Conservation (phyloP, 139 green algal genomes). For the Bryopsis sp. region DNA sequence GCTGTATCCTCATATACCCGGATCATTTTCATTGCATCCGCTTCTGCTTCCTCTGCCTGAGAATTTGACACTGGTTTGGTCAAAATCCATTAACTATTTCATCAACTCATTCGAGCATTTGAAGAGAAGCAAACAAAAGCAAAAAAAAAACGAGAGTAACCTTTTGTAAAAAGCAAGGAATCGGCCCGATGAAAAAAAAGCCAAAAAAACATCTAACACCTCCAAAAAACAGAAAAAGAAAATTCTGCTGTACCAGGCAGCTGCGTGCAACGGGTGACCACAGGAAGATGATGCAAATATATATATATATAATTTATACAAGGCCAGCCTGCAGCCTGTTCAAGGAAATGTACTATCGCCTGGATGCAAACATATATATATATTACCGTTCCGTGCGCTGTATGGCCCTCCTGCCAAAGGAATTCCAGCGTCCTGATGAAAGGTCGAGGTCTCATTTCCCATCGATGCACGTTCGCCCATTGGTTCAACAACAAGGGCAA, state of each 20-base stretch:
- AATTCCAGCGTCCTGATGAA: conserved; percentile 99
- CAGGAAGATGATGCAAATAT: too few relatives aligned
- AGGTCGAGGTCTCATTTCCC: conserved; percentile 96
- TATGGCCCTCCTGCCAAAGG: conserved; percentile 98
- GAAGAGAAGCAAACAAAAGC: too few relatives aligned
- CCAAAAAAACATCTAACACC: too few relatives aligned
- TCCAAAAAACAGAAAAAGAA: too few relatives aligned
- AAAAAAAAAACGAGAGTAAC: background rate
- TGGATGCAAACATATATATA: too few relatives aligned
- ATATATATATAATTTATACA: too few relatives aligned
- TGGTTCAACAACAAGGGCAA: conserved; percentile 95
- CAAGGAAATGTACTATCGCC: too few relatives aligned
- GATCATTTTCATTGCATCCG: conserved; percentile 69
- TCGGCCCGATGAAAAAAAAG: too few relatives aligned
- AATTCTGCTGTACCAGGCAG: too few relatives aligned
- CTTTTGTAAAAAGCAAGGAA: background rate
- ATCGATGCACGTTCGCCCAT: conserved; percentile 98
- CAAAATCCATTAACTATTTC: background rate
- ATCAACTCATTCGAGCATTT: too few relatives aligned
- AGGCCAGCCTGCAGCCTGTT: too few relatives aligned
- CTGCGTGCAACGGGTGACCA: too few relatives aligned
- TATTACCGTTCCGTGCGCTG: conserved; percentile 76
- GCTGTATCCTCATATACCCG: conserved; percentile 52
- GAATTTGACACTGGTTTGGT: background rate
- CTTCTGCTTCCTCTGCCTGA: conserved; percentile 77